These are phyloP conservation scores for Syzygium aromaticum DNA, from an alignment of 345 rosid genomes.

Conservation along the genomic window DNA sequence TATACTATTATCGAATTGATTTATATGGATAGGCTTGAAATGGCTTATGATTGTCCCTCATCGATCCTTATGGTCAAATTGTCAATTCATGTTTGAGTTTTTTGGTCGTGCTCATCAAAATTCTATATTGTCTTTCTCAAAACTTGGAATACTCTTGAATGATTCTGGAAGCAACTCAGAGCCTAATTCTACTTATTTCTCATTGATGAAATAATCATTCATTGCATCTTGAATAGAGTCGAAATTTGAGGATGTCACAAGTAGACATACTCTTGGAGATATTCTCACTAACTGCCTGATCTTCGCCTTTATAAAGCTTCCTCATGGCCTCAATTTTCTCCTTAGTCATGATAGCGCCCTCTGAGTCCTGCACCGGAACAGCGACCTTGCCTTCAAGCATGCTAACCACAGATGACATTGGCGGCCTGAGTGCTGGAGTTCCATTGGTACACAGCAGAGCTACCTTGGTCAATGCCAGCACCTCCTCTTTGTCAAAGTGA, in stretches of 20 bases:
- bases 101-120: too few relatives aligned
- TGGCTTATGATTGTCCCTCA: too few relatives aligned
- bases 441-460: constrained; percentile 2
- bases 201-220: neutral
- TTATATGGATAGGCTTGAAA: too few relatives aligned
- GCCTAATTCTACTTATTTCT: too few relatives aligned
- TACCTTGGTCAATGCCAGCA: neutral
- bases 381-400: constrained; percentile 6
- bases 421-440: neutral
- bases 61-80: too few relatives aligned
- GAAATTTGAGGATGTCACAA: too few relatives aligned
- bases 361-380: neutral
- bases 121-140: too few relatives aligned
- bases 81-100: too few relatives aligned
- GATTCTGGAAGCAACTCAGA: too few relatives aligned
- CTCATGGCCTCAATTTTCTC: neutral
- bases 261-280: neutral
- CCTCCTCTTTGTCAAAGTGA: neutral
- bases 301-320: neutral
- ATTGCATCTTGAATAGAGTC: constrained; percentile 12
- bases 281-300: neutral
- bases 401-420: constrained; percentile 5
- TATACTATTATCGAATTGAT: too few relatives aligned
- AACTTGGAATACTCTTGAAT: too few relatives aligned
- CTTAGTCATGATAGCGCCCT: neutral